phyloP scores from a whole-genome alignment of 176 grass and related monocot species.

The Rhynchospora tenuis region DNA sequence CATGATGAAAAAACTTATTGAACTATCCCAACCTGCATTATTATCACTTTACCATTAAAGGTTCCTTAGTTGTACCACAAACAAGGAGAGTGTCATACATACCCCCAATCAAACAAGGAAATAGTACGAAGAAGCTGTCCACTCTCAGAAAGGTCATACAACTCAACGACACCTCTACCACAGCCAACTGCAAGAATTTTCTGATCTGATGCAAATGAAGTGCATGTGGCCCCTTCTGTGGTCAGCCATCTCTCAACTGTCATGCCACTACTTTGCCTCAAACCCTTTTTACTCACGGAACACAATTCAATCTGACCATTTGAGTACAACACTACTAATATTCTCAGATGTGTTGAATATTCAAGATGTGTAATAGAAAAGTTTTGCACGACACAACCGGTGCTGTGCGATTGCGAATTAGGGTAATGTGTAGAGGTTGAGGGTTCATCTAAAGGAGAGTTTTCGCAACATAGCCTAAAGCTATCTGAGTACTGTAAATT shows the following conservation, averaged over 20 bases:
- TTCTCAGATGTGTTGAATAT: constrained; percentile 64
- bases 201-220: constrained; percentile 85
- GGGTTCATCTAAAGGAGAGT: constrained; percentile 43
- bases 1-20: background rate
- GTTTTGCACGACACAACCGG: constrained; percentile 54
- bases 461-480: constrained; percentile 59
- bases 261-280: constrained; percentile 56
- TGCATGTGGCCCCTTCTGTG: constrained; percentile 63
- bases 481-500: constrained; percentile 61
- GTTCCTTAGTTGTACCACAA: background rate
- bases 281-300: constrained; percentile 76
- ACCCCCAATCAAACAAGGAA: constrained; percentile 97
- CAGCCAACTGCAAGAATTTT: constrained; percentile 91
- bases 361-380: constrained; percentile 67
- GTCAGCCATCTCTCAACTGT: constrained; percentile 72
- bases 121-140: constrained; percentile 63
- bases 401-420: constrained; percentile 16
- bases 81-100: constrained; percentile 13
- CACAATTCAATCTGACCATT: constrained; percentile 80
- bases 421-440: constrained; percentile 19
- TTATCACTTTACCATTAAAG: background rate
- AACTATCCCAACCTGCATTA: background rate
- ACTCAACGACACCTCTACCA: constrained; percentile 79
- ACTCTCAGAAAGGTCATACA: constrained; percentile 85
- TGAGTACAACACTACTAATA: constrained; percentile 71